Percentiles rank a stretch among this genome's conserved stretches.
These are phyloP conservation scores for Tausonia pullulans DNA, from an alignment of 1,284 basidiomycete genomes.

Conservation along the genomic window DNA sequence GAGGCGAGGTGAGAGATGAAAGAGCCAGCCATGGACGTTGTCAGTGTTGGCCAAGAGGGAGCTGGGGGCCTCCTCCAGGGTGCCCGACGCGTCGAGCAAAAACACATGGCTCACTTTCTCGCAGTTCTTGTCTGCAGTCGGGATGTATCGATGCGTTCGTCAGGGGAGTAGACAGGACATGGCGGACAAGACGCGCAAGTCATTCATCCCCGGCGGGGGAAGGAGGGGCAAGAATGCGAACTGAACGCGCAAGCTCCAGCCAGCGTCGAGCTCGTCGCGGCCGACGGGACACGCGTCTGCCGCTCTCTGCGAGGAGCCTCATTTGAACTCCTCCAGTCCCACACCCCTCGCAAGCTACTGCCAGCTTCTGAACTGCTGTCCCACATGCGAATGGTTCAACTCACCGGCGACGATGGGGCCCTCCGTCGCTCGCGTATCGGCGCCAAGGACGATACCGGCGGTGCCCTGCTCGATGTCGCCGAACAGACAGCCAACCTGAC, in stretches of 20 bases:
- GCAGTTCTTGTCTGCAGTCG: constrained; percentile 57
- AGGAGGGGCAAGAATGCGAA: background rate
- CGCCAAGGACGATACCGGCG: constrained; percentile 88
- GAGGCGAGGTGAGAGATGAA: background rate
- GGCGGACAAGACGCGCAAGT: background rate
- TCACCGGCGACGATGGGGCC: constrained; percentile 78
- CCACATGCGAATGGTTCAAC: constrained; percentile 17
- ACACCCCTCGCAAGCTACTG: too few relatives aligned
- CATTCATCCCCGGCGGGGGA: background rate
- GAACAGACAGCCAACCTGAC: constrained; percentile 63
- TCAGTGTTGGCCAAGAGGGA: background rate
- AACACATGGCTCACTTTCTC: constrained; percentile 62
- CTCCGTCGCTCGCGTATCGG: constrained; percentile 91
- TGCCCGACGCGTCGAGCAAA: too few relatives aligned
- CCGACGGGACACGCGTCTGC: too few relatives aligned
- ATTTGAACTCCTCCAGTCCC: too few relatives aligned
- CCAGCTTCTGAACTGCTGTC: too few relatives aligned
- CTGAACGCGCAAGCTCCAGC: background rate
- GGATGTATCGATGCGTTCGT: background rate
- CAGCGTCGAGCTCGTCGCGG: background rate
- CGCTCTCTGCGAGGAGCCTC: too few relatives aligned
- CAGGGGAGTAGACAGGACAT: background rate
- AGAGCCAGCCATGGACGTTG: background rate
- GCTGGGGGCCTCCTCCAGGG: background rate
- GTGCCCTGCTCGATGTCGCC: constrained; percentile 43